Base-by-base conservation (phyloP, 768 basidiomycete species). In the Rhodotorula paludigena region DNA sequence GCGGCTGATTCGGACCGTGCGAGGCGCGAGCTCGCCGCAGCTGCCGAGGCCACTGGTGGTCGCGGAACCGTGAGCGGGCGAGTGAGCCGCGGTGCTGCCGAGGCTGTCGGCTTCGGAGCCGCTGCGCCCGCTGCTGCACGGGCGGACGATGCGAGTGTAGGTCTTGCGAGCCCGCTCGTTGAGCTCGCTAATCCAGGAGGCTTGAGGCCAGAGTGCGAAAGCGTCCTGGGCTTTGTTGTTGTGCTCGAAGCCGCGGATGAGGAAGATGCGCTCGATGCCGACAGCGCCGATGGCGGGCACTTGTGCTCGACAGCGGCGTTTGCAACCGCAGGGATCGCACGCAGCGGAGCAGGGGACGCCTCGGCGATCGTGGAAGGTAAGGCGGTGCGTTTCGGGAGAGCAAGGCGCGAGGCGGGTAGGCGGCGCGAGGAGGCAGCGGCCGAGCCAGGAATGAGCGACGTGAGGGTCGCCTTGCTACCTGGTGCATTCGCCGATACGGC, bases 371-470 rank as follows among this genome's bases (percentile, higher is more conserved):
- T 39, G 38, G 48, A 21, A 0, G 30, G 14, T 0, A 28, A 3
- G 5, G 28, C 38, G 5, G 48, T 3, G 1, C 52, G 52, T 44
- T 55, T 54, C 25, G 44, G 42, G 25, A 47, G 12, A 5, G n/a
- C 61, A 10, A 42, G 33, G 25, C 44, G 32, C 3, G 44, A 39
- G 0, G n/a, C 49, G 16, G 57, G 21, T 12, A 52, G 21, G 0
- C 33, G 15, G 6, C 60, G 41, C 21, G 42, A 18, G 0, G 25
- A 56, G 0, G 23, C 6, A 0, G 55, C 36, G 0, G 60, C 35
- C 12, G 59, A 57, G 0, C 55, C 60, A n/a, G 60, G 60, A 16
- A 45, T 30, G 6, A 67, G 56, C 23, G 48, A 16, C 9, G 66
- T 57, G 2, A 67, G 28, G 1, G 18, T 35, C 2, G 59, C 3